phyloP scores from a whole-genome alignment of 148 eudicot species.

The Rheum nobile region DNA sequence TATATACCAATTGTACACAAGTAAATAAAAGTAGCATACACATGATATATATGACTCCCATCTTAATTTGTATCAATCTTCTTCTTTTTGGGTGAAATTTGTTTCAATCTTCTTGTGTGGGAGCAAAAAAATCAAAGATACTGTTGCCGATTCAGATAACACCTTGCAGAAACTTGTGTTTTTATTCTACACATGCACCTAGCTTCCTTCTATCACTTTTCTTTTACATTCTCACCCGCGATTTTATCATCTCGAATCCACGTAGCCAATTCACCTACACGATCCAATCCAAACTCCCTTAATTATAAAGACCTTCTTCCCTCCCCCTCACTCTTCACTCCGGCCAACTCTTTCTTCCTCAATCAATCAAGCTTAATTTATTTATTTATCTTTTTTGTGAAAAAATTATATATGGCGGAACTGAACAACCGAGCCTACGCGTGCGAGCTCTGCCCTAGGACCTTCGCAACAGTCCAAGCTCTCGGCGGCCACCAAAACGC shows the following conservation, averaged over 20 bases:
- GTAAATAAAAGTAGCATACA: too few relatives aligned
- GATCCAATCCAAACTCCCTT: not conserved
- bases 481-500: constrained; percentile 2
- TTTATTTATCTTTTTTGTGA: not conserved
- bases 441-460: not conserved
- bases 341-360: not conserved
- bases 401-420: not conserved
- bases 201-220: too few relatives aligned
- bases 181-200: not conserved
- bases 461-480: not conserved
- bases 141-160: not conserved
- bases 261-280: not conserved
- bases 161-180: not conserved
- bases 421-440: not conserved
- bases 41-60: too few relatives aligned
- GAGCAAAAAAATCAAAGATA: not conserved
- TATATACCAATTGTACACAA: too few relatives aligned
- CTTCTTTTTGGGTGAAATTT: too few relatives aligned
- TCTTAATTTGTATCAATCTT: too few relatives aligned
- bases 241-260: not conserved
- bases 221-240: not conserved
- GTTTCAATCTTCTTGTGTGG: too few relatives aligned
- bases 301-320: too few relatives aligned
- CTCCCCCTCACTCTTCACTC: too few relatives aligned
- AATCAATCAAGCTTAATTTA: not conserved